These are phyloP conservation scores for Castanea mollissima DNA, from an alignment of 306 rosid genomes.

Conservation along the genomic window DNA sequence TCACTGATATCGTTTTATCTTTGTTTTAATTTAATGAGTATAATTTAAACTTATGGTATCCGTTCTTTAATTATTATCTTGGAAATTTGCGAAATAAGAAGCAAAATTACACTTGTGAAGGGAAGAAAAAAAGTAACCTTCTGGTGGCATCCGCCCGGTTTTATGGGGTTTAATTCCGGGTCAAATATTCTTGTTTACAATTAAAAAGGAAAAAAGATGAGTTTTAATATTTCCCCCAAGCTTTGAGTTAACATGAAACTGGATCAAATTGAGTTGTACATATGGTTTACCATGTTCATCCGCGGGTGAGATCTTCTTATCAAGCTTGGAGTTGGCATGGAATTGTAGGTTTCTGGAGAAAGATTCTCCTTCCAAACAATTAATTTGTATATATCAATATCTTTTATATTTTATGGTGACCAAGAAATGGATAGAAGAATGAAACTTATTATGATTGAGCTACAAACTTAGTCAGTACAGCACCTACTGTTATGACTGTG, in stretches of 20 bases:
- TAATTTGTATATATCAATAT: background rate
- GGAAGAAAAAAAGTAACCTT: background rate
- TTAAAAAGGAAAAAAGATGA: too few relatives aligned
- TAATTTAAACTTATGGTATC: background rate
- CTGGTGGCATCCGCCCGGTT: too few relatives aligned
- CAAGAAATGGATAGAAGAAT: background rate
- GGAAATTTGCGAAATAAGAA: background rate
- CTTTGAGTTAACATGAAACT: too few relatives aligned
- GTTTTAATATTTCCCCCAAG: too few relatives aligned
- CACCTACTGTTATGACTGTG: background rate
- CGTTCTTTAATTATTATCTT: background rate
- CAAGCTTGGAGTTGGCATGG: too few relatives aligned
- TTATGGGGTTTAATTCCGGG: too few relatives aligned
- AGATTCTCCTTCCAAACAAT: background rate
- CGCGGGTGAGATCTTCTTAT: too few relatives aligned
- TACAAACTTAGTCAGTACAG: background rate
- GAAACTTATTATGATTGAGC: background rate
- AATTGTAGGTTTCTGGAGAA: too few relatives aligned
- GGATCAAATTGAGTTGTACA: too few relatives aligned
- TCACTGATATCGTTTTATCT: too few relatives aligned
- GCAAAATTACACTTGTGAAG: background rate
- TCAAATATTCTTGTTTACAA: too few relatives aligned
- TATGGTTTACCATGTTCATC: too few relatives aligned
- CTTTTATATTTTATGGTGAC: background rate
- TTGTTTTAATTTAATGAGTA: background rate